These are phyloP conservation scores for Lavandula angustifolia DNA, from an alignment of 257 asterid genomes.

Conservation along the genomic window DNA sequence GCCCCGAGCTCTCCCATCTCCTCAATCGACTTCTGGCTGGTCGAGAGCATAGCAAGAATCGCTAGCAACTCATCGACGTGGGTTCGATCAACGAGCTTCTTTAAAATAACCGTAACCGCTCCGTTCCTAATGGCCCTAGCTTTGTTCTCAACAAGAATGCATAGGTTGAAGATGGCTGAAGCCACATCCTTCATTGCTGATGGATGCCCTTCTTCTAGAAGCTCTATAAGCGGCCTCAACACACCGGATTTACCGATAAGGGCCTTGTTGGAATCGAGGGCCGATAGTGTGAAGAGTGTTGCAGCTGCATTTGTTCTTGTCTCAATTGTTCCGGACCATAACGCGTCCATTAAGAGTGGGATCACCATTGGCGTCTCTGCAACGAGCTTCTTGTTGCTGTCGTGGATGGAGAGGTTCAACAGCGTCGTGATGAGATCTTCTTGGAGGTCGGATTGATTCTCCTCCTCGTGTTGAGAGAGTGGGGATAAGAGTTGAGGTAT, in stretches of 20 bases:
- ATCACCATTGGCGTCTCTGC: conserved; percentile 70
- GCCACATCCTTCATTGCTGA: conserved; percentile 72
- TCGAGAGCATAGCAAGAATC: conserved; percentile 80
- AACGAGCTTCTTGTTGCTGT: conserved; percentile 76
- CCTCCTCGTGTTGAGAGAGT: conserved; percentile 38
- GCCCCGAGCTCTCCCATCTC: conserved; percentile 74
- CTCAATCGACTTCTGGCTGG: conserved; percentile 64
- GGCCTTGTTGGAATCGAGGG: conserved; percentile 74
- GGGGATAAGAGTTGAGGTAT: conserved; percentile 66
- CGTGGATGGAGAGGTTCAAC: conserved; percentile 80
- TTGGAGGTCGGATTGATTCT: conserved; percentile 52
- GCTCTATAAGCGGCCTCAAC: conserved; percentile 61
- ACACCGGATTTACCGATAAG: conserved; percentile 79
- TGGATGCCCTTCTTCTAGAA: conserved; percentile 68
- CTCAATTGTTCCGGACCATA: conserved; percentile 63
- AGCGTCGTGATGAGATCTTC: conserved; percentile 85
- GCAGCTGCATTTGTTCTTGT: conserved; percentile 90
- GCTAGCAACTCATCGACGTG: conserved; percentile 76
- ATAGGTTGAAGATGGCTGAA: conserved; percentile 76
- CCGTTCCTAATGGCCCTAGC: conserved; percentile 74
- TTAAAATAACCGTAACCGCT: conserved; percentile 60
- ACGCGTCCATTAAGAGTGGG: conserved; percentile 65
- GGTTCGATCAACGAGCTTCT: conserved; percentile 47
- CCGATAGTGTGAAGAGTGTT: conserved; percentile 78
- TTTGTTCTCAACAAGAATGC: conserved; percentile 71